Conservation (phyloP, 805 yeast genomes). For the Suhomyces emberorum region DNA sequence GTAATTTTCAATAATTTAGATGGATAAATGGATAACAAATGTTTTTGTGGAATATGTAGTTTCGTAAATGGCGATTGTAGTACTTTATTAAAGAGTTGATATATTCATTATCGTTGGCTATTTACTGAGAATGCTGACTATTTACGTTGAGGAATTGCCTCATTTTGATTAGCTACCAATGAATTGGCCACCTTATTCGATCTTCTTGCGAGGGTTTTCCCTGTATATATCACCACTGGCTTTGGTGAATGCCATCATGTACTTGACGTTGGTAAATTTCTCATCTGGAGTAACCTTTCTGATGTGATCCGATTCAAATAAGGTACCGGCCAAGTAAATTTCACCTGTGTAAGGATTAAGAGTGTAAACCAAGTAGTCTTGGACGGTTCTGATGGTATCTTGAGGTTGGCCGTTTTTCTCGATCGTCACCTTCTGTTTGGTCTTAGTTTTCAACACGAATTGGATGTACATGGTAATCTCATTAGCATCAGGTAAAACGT, state of each 20-base stretch:
- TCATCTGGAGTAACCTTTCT: conserved; percentile 39
- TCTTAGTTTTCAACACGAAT: conserved; percentile 34
- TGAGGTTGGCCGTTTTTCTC: conserved; percentile 17
- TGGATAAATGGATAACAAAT: too few species aligned
- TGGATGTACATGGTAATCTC: conserved; percentile 38
- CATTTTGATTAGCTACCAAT: neutral
- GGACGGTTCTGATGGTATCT: conserved; percentile 27
- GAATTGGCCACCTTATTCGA: too few species aligned
- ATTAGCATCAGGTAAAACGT: conserved; percentile 53
- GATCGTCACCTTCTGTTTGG: conserved; percentile 36
- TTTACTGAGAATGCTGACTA: neutral
- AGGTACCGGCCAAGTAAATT: conserved; percentile 36
- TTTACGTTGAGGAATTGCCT: neutral
- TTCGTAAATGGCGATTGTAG: too few species aligned
- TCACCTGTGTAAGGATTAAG: conserved; percentile 39
- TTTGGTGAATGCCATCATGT: conserved; percentile 26
- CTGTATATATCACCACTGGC: conserved; percentile 41
- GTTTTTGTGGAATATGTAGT: too few species aligned
- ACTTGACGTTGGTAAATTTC: conserved; percentile 14
- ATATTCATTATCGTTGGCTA: conserved; percentile 4
- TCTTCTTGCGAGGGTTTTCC: conserved; percentile 24
- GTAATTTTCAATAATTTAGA: too few species aligned
- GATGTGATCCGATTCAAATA: conserved; percentile 36
- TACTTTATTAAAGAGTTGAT: too few species aligned
- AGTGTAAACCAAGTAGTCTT: conserved; percentile 38